Conservation (phyloP, 345 rosid genomes). For the Pistacia atlantica region DNA sequence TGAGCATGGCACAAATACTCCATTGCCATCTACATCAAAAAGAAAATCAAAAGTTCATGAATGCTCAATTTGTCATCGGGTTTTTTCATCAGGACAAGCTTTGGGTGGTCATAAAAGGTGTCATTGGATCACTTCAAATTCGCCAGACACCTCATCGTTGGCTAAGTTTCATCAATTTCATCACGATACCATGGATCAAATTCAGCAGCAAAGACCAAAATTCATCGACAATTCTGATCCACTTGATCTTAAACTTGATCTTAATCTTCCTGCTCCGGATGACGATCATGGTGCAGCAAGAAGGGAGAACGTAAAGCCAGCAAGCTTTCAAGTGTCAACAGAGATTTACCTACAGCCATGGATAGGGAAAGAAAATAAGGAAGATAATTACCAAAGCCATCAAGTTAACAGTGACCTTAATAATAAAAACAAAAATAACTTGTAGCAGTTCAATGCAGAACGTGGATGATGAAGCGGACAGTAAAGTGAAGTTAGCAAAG, state of each 20-base stretch:
- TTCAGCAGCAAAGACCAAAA: conserved; percentile 50
- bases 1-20: conserved; percentile 38
- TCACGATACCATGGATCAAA: conserved; percentile 53
- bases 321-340: conserved; percentile 36
- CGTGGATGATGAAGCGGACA: conserved; percentile 65
- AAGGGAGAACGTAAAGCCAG: conserved; percentile 11
- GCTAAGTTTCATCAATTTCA: conserved; percentile 58
- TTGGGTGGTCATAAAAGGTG: conserved; percentile 97
- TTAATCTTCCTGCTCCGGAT: conserved; percentile 62
- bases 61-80: conserved; percentile 91
- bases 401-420: conserved; percentile 23
- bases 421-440: conserved; percentile 6
- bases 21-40: conserved; percentile 43
- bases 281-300: conserved; percentile 21
- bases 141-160: conserved; percentile 50
- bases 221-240: conserved; percentile 36
- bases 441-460: conserved; percentile 25
- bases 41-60: conserved; percentile 83
- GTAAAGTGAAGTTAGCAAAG: conserved; percentile 61
- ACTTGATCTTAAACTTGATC: conserved; percentile 62
- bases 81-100: conserved; percentile 94
- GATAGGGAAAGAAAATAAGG: conserved; percentile 39
- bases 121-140: conserved; percentile 90
- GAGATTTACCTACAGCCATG: conserved; percentile 48
- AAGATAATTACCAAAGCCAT: conserved; percentile 8